Evolutionary conservation across 2,329 filamentous ascomycete genomes (phyloP).

Genomic region (Calonectria leucothoes): DNA sequence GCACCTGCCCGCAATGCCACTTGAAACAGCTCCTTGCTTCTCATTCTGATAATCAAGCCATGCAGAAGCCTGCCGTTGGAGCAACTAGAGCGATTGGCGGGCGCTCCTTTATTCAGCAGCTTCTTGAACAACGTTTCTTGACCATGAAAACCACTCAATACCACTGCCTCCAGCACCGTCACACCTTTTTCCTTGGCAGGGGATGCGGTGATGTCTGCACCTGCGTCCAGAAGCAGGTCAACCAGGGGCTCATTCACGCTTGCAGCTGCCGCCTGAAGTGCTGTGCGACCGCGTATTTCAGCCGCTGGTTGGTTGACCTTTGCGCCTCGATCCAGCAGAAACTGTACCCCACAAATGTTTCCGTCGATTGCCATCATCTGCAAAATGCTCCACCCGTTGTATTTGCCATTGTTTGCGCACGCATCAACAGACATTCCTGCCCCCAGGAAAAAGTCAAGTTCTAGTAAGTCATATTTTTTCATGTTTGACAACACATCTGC

Average conservation of each 20-base stretch:
- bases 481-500: accelerated
- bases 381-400: background rate
- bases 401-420: background rate
- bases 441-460: background rate
- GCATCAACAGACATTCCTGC: background rate
- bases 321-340: background rate
- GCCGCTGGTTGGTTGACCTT: background rate
- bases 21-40: background rate
- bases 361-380: background rate
- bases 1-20: background rate
- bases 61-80: background rate
- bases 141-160: too few species aligned
- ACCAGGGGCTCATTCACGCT: background rate
- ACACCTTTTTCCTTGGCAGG: background rate
- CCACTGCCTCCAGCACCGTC: background rate
- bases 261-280: background rate
- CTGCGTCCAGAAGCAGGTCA: background rate
- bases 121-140: background rate
- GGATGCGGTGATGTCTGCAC: background rate
- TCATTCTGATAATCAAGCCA: background rate
- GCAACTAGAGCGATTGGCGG: background rate
- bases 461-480: background rate
- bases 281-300: background rate
- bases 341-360: background rate
- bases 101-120: background rate